A percentile compares a stretch with the other conserved stretches of the same genome.
Conservation (phyloP, 2,329 filamentous ascomycete species). For the Alternaria sp. region DNA sequence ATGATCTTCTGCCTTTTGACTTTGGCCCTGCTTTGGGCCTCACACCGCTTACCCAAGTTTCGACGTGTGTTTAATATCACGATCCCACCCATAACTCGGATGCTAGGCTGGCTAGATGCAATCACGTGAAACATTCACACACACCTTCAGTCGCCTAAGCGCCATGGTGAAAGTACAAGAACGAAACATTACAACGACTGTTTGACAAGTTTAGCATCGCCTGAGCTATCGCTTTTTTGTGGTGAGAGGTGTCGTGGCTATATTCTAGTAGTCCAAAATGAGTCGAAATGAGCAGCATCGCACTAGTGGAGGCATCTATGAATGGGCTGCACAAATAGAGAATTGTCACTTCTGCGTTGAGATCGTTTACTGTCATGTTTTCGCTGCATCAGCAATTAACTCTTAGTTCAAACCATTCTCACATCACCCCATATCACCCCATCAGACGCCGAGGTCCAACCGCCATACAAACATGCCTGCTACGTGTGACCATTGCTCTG, state of each 20-base stretch:
- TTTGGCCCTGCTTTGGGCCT: constrained; percentile 1
- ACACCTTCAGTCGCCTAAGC: background rate
- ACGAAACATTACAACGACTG: background rate
- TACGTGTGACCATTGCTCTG: constrained; percentile 42
- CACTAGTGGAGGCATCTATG: too few relatives aligned
- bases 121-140: background rate
- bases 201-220: background rate
- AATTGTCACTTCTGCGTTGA: constrained; percentile 1
- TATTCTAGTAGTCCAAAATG: background rate
- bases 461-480: constrained; percentile 12
- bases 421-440: too few relatives aligned
- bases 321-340: too few relatives aligned
- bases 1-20: constrained; percentile 10
- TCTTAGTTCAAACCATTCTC: background rate
- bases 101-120: background rate
- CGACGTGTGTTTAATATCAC: background rate
- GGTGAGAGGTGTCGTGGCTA: background rate
- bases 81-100: background rate
- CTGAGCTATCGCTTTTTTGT: background rate
- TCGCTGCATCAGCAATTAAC: background rate
- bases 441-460: too few relatives aligned
- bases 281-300: too few relatives aligned
- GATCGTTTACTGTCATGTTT: background rate
- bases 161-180: too few relatives aligned
- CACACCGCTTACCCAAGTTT: background rate